phyloP scores from a whole-genome alignment of 2,329 filamentous ascomycete genomes.

The Acrodontium crateriforme region DNA sequence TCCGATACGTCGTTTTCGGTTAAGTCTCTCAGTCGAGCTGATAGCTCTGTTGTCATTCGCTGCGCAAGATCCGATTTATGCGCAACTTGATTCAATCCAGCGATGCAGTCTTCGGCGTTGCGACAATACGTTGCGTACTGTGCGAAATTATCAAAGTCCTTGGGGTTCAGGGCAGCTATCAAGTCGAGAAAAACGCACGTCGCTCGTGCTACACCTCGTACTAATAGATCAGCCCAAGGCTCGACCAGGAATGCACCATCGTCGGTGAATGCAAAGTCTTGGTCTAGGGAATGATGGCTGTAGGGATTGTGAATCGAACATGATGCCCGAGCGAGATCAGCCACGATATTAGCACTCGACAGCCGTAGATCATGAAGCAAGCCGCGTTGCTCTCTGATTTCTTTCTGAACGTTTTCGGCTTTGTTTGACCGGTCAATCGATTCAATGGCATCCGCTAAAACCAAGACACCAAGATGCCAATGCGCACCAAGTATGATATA shows the following conservation, averaged over 20 bases:
- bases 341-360: slow-evolving; percentile 8
- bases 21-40: too few species aligned
- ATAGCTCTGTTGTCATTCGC: too few species aligned
- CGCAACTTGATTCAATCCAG: too few species aligned
- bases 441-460: slow-evolving; percentile 8
- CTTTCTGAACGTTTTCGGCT: slow-evolving; percentile 2
- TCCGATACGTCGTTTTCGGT: too few species aligned
- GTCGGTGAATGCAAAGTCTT: too few species aligned
- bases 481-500: slow-evolving; percentile 10
- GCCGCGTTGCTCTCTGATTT: neutral
- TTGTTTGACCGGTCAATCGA: slow-evolving; percentile 5
- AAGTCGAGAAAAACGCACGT: too few species aligned
- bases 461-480: slow-evolving; percentile 9
- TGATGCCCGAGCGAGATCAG: slow-evolving; percentile 3
- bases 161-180: too few species aligned
- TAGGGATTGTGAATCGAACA: slow-evolving; percentile 6
- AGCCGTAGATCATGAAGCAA: neutral
- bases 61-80: too few species aligned
- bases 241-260: slow-evolving; percentile 11
- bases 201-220: too few species aligned
- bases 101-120: too few species aligned
- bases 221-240: slow-evolving; percentile 9
- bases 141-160: too few species aligned
- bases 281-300: slow-evolving; percentile 8
- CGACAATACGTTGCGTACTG: too few species aligned